Evolutionary conservation across 1,284 basidiomycete genomes (phyloP), one percentile per base, ranked within the genome.

Genomic region (Coniferiporia sulphurascens): DNA sequence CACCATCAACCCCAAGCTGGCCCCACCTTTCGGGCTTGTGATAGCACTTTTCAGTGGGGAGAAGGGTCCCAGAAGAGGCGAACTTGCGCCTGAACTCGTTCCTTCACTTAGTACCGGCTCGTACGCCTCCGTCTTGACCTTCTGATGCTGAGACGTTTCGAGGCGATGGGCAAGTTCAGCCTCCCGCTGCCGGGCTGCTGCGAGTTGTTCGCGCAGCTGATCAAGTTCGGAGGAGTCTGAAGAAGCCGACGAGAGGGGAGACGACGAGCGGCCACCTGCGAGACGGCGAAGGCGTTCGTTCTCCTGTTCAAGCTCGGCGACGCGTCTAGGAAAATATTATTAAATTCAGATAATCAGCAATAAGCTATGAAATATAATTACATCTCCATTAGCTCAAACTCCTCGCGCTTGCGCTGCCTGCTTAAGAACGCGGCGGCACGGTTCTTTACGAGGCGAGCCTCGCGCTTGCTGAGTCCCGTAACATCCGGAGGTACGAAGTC

Each of bases 361-460:
- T 63, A 64, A n/a, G 17, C 19, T 19, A 53, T 62, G 76, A 71
- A 52, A 57, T 7, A 59, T 21, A 78, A 81, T 76, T 78, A 93
- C 88, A 87, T 74, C 78, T 94, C 91, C 86, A 95, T 92, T 69
- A 74, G 79, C 74, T 95, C 92, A 68, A 93, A 95, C 74, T 95
- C 92, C 75, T 95, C 92, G 62, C 92, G 85, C 74, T 95, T 95
- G 67, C 92, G 81, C 73, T 95, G 92, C 69, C 92, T 80, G 71
- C 86, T 89, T 67, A 95, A 84, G 77, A 95, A 95, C 57, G 92
- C 92, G 8, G 92, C 92, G 12, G 92, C 92, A 58, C 92, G 83
- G 76, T 95, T 95, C 79, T 95, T 95, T 61, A 95, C 90, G 13
- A 95, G 81, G 57, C 92, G 84, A 55, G 93, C 92, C 74, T 95